Percentiles rank a stretch among this genome's conserved stretches.
Conservation (phyloP, 352 stramenopile genomes). For the Achlya hypogyna region DNA sequence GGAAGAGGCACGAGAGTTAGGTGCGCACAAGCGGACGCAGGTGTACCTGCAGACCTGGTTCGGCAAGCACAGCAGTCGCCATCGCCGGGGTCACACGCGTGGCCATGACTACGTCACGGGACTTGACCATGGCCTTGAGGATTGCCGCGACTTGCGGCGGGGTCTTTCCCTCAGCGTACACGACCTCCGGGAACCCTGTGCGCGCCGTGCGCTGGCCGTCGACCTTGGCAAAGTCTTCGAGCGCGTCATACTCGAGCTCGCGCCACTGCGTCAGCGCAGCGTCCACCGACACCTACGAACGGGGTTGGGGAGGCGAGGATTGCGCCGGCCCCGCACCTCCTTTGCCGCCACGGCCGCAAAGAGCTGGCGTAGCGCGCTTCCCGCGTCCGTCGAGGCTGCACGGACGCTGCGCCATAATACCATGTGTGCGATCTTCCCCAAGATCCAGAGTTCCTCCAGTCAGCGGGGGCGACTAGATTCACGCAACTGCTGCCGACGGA, state of each 20-base stretch:
- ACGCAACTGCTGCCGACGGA: too few relatives aligned
- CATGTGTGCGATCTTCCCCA: not conserved
- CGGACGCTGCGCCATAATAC: not conserved
- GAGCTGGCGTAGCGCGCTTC: not conserved
- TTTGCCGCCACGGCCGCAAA: conserved; percentile 10
- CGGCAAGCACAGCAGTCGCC: not conserved
- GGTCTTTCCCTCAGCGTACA: conserved; percentile 93
- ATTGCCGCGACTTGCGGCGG: conserved; percentile 83
- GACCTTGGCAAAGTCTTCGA: conserved; percentile 29
- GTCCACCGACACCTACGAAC: not conserved
- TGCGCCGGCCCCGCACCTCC: not conserved
- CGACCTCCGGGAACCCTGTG: conserved; percentile 92
- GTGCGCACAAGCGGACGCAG: not conserved
- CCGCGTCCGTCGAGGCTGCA: not conserved
- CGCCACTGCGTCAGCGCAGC: conserved; percentile 7
- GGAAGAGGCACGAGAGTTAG: not conserved
- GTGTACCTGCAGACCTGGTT: not conserved
- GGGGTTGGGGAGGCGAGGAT: not conserved
- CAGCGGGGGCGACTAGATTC: too few relatives aligned
- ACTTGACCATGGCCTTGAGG: conserved; percentile 74
- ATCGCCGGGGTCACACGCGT: conserved; percentile 47
- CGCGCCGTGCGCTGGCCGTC: conserved; percentile 80
- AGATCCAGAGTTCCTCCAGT: too few relatives aligned
- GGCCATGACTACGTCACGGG: conserved; percentile 62
- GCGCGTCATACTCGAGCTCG: conserved; percentile 12